A percentile compares a stretch with the other conserved stretches of the same genome.
Evolutionary conservation across 2,329 filamentous ascomycete genomes (phyloP).

Genomic region (Venturia effusa): DNA sequence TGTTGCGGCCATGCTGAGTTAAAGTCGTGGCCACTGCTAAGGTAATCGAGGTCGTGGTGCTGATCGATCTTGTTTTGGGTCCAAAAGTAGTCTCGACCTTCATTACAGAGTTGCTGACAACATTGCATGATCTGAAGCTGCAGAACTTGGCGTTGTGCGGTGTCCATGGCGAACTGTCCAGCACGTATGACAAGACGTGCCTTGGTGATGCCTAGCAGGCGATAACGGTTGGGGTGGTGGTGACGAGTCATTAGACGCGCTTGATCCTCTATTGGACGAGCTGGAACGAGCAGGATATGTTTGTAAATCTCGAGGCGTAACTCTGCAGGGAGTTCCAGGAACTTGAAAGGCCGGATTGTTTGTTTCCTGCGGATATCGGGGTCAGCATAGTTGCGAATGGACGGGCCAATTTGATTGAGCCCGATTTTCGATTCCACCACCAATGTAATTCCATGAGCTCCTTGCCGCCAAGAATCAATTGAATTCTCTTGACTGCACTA

Average conservation of each 20-base stretch:
- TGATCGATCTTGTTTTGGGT: background rate
- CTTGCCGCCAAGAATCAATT: too few species aligned
- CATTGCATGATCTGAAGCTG: background rate
- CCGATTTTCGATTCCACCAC: too few species aligned
- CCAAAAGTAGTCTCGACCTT: background rate
- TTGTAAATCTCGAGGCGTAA: background rate
- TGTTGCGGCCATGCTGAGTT: background rate
- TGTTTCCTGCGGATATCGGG: background rate
- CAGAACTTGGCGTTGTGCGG: background rate
- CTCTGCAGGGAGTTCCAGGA: background rate
- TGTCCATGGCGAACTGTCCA: background rate
- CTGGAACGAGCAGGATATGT: background rate
- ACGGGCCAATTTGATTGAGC: background rate
- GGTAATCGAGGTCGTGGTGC: background rate
- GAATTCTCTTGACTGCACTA: too few species aligned
- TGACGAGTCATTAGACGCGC: too few species aligned
- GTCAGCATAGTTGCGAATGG: background rate
- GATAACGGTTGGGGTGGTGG: background rate
- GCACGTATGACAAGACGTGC: background rate
- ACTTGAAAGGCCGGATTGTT: background rate
- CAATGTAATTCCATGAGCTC: too few species aligned
- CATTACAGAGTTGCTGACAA: background rate
- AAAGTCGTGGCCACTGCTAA: background rate
- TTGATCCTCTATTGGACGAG: background rate
- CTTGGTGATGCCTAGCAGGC: background rate